These are phyloP conservation scores for Penicillium paneum DNA, from an alignment of 2,329 filamentous ascomycete species.

Conservation along the genomic window DNA sequence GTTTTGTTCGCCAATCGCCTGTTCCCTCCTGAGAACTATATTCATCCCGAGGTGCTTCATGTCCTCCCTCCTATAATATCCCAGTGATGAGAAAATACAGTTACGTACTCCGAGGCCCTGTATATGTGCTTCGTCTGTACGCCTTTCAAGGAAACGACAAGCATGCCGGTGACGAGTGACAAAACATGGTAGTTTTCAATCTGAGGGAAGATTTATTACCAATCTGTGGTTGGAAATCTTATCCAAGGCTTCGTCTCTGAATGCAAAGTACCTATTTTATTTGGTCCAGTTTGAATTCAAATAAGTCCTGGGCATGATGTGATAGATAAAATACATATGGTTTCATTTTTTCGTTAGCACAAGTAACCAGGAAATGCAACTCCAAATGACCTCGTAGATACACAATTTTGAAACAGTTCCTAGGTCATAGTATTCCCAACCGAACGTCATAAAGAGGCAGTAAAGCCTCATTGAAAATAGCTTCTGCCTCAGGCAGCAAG, in stretches of 20 bases:
- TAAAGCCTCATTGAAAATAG: background rate
- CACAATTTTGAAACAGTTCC: no score
- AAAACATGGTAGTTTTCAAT: slow-evolving; percentile 14
- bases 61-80: background rate
- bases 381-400: background rate
- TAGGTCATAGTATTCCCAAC: background rate
- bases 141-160: slow-evolving; percentile 22
- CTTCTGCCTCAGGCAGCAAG: background rate
- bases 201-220: slow-evolving; percentile 1
- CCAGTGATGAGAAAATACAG: slow-evolving; percentile 27
- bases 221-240: background rate
- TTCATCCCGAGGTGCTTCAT: background rate
- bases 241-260: background rate
- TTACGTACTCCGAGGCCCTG: slow-evolving; percentile 25
- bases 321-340: background rate
- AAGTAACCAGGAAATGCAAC: background rate
- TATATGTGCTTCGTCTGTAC: slow-evolving; percentile 28
- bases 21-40: background rate
- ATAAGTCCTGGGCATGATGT: background rate
- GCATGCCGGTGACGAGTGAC: slow-evolving; percentile 10
- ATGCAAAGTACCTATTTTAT: background rate
- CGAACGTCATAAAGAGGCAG: background rate
- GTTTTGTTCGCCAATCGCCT: background rate
- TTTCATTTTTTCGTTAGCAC: background rate
- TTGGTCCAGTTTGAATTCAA: background rate